phyloP scores from a whole-genome alignment of 2,329 filamentous ascomycete species.

The Sclerotinia spermophila region DNA sequence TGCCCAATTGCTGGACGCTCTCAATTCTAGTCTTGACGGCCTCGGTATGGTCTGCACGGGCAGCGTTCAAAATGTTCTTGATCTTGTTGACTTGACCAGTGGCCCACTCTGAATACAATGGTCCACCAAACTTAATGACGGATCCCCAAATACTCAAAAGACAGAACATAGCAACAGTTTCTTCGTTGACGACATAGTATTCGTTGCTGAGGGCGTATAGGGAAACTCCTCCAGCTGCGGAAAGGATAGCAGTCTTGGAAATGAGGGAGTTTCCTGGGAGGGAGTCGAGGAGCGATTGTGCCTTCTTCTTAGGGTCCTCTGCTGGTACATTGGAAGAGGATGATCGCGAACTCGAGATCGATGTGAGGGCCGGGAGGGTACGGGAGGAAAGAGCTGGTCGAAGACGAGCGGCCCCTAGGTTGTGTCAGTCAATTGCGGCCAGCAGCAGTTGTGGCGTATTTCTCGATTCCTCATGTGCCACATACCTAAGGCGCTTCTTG shows the following conservation, averaged over 20 bases:
- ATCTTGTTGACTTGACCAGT: slow-evolving; percentile 86
- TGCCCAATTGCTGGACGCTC: slow-evolving; percentile 89
- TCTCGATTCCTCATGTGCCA: slow-evolving; percentile 34
- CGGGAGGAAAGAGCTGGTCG: slow-evolving; percentile 76
- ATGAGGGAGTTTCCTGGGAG: slow-evolving; percentile 88
- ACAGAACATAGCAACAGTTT: slow-evolving; percentile 90
- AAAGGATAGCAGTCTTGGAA: slow-evolving; percentile 96
- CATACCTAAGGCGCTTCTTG: slow-evolving; percentile 92
- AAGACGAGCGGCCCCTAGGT: slow-evolving; percentile 77
- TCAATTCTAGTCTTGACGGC: slow-evolving; percentile 93
- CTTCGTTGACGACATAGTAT: slow-evolving; percentile 99
- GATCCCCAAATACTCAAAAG: slow-evolving; percentile 89
- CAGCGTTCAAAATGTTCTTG: slow-evolving; percentile 90
- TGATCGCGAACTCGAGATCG: slow-evolving; percentile 62
- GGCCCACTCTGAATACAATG: slow-evolving; percentile 89
- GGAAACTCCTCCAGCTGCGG: slow-evolving; percentile 82
- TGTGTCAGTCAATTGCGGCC: slow-evolving; percentile 35
- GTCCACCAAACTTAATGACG: slow-evolving; percentile 89
- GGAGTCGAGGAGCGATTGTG: slow-evolving; percentile 88
- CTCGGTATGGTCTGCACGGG: slow-evolving; percentile 89
- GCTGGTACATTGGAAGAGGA: slow-evolving; percentile 72
- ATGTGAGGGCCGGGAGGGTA: slow-evolving; percentile 69
- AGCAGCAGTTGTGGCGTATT: slow-evolving; percentile 27
- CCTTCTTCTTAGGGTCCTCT: slow-evolving; percentile 94
- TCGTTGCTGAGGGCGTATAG: slow-evolving; percentile 98